Conservation (phyloP, 805 yeast species). For the Schwanniomyces polymorphus region DNA sequence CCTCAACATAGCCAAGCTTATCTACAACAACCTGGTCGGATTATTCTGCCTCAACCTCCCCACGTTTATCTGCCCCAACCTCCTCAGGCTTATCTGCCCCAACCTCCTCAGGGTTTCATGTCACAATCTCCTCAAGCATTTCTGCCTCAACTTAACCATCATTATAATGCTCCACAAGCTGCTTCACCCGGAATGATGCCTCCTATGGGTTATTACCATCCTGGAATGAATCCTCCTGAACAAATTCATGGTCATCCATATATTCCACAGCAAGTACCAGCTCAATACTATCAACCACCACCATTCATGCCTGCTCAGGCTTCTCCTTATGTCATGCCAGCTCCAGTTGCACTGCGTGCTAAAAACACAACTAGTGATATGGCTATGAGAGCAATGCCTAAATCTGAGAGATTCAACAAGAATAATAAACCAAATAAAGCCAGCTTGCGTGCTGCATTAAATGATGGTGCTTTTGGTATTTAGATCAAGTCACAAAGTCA, state of each 20-base stretch:
- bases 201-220: background rate
- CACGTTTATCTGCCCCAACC: background rate
- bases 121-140: background rate
- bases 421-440: conserved; percentile 52
- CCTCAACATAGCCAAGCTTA: background rate
- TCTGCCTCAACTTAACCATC: background rate
- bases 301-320: background rate
- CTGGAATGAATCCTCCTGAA: background rate
- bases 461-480: conserved; percentile 69
- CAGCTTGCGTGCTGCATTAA: conserved; percentile 61
- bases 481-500: conserved; percentile 18
- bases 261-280: background rate
- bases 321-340: background rate
- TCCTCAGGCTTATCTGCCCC: background rate
- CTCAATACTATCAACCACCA: background rate
- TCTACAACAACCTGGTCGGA: background rate
- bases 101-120: background rate
- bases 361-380: conserved; percentile 39
- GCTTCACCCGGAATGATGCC: background rate
- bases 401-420: conserved; percentile 34
- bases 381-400: conserved; percentile 50
- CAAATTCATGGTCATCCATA: background rate
- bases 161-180: background rate
- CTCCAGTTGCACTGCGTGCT: background rate
- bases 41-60: background rate